Evolutionary conservation across 2,329 filamentous ascomycete genomes (phyloP).

Genomic region (Stagonosporopsis rhizophila): DNA sequence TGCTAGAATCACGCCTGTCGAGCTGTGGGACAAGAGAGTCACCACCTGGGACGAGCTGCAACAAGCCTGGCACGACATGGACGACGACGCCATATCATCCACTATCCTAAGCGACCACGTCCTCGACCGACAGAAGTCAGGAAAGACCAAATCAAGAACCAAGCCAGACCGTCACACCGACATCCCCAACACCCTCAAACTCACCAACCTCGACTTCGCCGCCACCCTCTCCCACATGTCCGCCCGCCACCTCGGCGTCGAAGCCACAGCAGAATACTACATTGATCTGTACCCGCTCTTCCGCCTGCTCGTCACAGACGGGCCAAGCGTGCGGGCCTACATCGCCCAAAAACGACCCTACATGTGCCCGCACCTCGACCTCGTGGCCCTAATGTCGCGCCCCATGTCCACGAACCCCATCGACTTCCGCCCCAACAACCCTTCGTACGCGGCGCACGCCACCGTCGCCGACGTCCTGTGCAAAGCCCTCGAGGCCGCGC

Average conservation of each 20-base stretch:
- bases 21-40: not conserved
- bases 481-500: not conserved
- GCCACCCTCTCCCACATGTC: not conserved
- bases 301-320: not conserved
- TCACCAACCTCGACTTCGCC: not conserved
- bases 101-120: not conserved
- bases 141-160: not conserved
- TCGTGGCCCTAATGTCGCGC: not conserved
- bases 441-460: not conserved
- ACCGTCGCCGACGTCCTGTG: not conserved
- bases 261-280: not conserved
- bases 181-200: not conserved
- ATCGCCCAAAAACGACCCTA: not conserved
- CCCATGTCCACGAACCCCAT: not conserved
- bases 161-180: not conserved
- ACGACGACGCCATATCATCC: no score
- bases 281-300: not conserved
- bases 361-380: not conserved
- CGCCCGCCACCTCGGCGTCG: not conserved
- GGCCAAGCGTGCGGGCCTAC: not conserved
- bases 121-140: not conserved
- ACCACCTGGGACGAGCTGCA: not conserved
- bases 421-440: not conserved
- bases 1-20: not conserved
- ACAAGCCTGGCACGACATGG: not conserved